These are phyloP conservation scores for Tilletia indica DNA, from an alignment of 1,284 basidiomycete species.

Conservation along the genomic window DNA sequence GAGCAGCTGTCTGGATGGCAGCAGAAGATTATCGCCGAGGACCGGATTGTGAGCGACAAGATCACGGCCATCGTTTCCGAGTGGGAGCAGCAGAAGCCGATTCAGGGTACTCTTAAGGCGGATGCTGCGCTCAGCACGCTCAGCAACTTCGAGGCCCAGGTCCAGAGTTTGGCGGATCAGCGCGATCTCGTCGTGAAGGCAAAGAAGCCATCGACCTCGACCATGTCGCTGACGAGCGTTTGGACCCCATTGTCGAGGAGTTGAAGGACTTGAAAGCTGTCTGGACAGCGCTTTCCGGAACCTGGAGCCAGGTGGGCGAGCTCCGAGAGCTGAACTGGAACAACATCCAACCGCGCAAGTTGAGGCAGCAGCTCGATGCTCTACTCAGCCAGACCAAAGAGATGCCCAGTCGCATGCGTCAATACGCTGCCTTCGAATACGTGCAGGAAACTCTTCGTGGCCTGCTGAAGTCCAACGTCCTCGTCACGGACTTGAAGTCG, in stretches of 20 bases:
- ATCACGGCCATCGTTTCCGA: constrained; percentile 73
- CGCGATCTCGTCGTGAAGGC: constrained; percentile 85
- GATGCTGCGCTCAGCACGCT: constrained; percentile 94
- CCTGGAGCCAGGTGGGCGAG: constrained; percentile 90
- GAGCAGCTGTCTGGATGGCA: constrained; percentile 95
- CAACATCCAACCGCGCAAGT: constrained; percentile 79
- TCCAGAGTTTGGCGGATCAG: constrained; percentile 85
- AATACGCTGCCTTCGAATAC: constrained; percentile 97
- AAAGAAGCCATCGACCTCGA: constrained; percentile 96
- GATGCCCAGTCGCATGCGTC: constrained; percentile 98
- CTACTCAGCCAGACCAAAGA: constrained; percentile 88
- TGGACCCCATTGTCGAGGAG: constrained; percentile 92
- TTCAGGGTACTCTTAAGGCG: constrained; percentile 91
- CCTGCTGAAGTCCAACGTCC: constrained; percentile 81
- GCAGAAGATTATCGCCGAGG: constrained; percentile 97
- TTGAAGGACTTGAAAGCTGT: constrained; percentile 93
- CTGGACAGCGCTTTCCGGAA: constrained; percentile 96
- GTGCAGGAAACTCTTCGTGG: constrained; percentile 86
- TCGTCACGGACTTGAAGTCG: constrained; percentile 89
- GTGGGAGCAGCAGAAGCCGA: constrained; percentile 93
- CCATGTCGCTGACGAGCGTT: constrained; percentile 79
- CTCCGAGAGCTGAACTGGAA: constrained; percentile 86
- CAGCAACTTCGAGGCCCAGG: constrained; percentile 85
- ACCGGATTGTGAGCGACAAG: constrained; percentile 81
- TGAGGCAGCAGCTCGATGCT: constrained; percentile 88